Conservation (phyloP, 2,329 filamentous ascomycete genomes). For the Diaporthe vexans region DNA sequence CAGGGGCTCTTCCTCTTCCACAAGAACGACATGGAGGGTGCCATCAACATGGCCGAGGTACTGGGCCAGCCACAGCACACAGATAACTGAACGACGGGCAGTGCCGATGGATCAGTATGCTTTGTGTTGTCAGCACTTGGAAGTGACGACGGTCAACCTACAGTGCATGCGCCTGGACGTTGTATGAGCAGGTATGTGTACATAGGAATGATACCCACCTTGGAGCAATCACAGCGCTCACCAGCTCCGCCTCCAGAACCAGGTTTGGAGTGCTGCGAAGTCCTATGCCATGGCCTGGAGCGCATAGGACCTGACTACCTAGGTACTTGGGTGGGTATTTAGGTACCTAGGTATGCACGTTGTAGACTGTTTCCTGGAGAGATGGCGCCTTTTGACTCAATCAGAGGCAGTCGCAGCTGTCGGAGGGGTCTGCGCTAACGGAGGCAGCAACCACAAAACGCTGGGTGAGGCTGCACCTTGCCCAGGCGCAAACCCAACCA, state of each 20-base stretch:
- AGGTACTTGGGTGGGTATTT: too few species aligned
- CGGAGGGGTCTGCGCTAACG: constrained; percentile 36
- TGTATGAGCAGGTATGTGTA: constrained; percentile 19
- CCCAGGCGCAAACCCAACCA: neutral
- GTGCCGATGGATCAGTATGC: neutral
- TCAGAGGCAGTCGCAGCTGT: constrained; percentile 3
- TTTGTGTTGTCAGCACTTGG: neutral
- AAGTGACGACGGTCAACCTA: neutral
- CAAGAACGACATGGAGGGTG: constrained; percentile 90
- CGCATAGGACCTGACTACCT: neutral
- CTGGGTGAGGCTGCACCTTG: constrained; percentile 13
- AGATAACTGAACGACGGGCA: constrained; percentile 32
- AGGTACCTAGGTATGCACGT: too few species aligned
- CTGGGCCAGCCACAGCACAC: constrained; percentile 52
- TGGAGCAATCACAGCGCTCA: neutral
- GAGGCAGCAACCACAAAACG: constrained; percentile 35
- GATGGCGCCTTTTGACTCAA: neutral
- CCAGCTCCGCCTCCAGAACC: constrained; percentile 3
- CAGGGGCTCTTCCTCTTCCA: constrained; percentile 97
- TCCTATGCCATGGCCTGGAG: neutral
- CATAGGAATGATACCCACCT: constrained; percentile 34
- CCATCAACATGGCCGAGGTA: constrained; percentile 82
- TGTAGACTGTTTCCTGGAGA: neutral
- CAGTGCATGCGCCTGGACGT: neutral
- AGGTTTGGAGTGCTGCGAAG: neutral